Base-by-base conservation (phyloP, 345 rosid species). In the Euphorbia lathyris region DNA sequence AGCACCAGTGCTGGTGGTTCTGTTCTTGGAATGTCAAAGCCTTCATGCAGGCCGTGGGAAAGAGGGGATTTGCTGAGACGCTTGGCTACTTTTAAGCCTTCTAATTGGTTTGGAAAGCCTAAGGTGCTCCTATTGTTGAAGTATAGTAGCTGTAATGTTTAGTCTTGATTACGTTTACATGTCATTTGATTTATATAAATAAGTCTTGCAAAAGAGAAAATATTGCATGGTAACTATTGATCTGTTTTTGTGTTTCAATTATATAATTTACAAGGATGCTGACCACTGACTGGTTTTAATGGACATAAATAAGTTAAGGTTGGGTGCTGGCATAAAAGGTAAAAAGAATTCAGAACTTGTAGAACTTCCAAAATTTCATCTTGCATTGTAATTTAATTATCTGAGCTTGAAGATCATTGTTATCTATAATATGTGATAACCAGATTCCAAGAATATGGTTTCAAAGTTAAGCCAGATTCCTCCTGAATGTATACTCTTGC, bases 1-100 rank as follows among this genome's bases (percentile, higher is more conserved):
- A 86, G 88, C 83, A 82, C 85, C 12, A 85, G 72, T 60, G 82
- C 77, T 69, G 86, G 83, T 60, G 86, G 88, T 60, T 84, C 88
- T 63, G 76, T 80, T 58, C 74, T 78, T 65, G 88, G 90, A 40
- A 82, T 90, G 22, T 80, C 89, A 5, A 85, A 82, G 70, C 81
- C 81, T 55, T 87, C 99, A 2, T 96, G 96, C 80, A 87, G 97
- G 68, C 97, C 99, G 30, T 96, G 99, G 98, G 98, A 96, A 73
- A 82, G 97, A 82, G 98, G 92, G 65, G 98, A 96, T 78, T 80
- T 96, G 66, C 84, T 96, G 47, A 80, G 98, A 82, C 98, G 98
- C 8, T 82, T 96, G 77, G 92, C 99, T 66, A 96, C 98, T 51
- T 96, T 96, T 81, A 87, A 84, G 81, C 99, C 98, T 57, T 77